Evolutionary conservation across 768 basidiomycete genomes (phyloP).

Genomic region (Piloderma croceum): DNA sequence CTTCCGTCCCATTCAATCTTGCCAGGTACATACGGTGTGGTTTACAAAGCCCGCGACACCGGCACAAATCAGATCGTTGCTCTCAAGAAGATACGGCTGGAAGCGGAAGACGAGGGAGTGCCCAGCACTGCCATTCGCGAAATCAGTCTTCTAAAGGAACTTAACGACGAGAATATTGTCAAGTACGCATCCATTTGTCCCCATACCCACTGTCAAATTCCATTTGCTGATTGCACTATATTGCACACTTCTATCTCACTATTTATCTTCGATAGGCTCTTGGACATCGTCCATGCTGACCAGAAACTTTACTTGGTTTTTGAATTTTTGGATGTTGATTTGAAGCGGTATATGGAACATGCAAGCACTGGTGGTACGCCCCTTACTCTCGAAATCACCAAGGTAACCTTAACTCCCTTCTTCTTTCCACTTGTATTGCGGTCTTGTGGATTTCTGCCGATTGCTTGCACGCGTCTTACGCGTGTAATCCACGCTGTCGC

Average conservation of each 20-base stretch:
- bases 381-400: conserved; percentile 67
- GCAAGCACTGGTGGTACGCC: conserved; percentile 68
- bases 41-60: conserved; percentile 91
- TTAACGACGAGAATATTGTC: conserved; percentile 95
- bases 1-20: conserved; percentile 1
- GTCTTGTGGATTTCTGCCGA: conserved; percentile 1
- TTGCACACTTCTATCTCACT: conserved; percentile 7
- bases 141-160: conserved; percentile 94
- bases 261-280: conserved; percentile 49
- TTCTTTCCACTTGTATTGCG: conserved; percentile 1
- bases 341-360: conserved; percentile 95
- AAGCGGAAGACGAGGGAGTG: conserved; percentile 98
- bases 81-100: conserved; percentile 96
- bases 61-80: conserved; percentile 82
- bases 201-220: conserved; percentile 1
- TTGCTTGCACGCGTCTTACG: conserved; percentile 26
- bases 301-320: conserved; percentile 97
- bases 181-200: conserved; percentile 44
- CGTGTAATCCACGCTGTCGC: no score
- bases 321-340: conserved; percentile 94
- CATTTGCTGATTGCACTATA: conserved; percentile 3
- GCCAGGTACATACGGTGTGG: conserved; percentile 94
- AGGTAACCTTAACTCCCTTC: conserved; percentile 48
- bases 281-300: conserved; percentile 96
- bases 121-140: conserved; percentile 97